Conservation (phyloP, 768 basidiomycete genomes). For the Mycena belliarum region DNA sequence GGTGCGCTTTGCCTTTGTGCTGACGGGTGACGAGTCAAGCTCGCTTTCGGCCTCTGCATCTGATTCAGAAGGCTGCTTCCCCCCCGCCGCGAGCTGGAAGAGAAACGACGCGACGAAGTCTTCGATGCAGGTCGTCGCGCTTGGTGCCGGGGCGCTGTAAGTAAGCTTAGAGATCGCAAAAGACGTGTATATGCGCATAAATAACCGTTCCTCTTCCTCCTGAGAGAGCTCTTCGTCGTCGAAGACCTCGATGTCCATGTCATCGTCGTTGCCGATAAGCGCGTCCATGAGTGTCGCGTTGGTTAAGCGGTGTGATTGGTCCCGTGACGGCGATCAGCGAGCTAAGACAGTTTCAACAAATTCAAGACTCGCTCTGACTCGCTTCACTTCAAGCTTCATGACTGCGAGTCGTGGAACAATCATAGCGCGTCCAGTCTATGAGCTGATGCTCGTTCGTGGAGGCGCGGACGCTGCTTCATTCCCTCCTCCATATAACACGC, state of each 20-base stretch:
- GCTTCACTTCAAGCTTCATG: too few relatives aligned
- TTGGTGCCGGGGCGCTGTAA: not conserved
- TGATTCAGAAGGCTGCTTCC: not conserved
- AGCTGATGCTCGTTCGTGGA: slow-evolving; percentile 79
- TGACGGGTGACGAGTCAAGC: not conserved
- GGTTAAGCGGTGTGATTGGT: too few relatives aligned
- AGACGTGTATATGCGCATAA: not conserved
- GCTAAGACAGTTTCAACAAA: too few relatives aligned
- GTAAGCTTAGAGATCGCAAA: too few relatives aligned
- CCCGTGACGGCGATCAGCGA: not conserved
- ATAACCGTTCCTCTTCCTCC: not conserved
- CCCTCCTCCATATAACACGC: not conserved
- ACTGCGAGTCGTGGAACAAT: too few relatives aligned
- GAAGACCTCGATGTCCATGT: not conserved
- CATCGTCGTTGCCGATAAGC: not conserved
- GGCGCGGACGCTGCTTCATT: slow-evolving; percentile 6
- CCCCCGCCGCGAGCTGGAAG: slow-evolving; percentile 6
- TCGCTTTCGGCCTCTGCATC: not conserved
- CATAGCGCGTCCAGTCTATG: slow-evolving; percentile 39
- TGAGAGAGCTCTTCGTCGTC: not conserved
- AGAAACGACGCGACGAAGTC: slow-evolving; percentile 21
- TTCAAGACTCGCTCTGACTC: too few relatives aligned
- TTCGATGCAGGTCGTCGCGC: slow-evolving; percentile 17
- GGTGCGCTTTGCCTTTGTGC: not conserved
- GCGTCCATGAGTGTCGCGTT: too few relatives aligned